Base-by-base conservation (phyloP, 768 basidiomycete genomes). In the Termitomyces titanicus region DNA sequence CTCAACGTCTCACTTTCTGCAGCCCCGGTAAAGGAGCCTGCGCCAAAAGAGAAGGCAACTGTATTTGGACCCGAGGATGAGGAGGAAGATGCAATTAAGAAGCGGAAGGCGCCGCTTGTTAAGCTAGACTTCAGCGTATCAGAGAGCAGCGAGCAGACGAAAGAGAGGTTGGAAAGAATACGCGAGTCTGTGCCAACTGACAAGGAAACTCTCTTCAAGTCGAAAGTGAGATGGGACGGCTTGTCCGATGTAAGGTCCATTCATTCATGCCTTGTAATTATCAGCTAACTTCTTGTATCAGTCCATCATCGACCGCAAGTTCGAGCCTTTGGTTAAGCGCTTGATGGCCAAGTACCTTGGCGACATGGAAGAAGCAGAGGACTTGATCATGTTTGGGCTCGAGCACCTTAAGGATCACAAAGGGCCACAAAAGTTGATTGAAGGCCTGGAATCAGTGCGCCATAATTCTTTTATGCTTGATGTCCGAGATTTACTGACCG, bases 321-420 rank as follows among this genome's bases (percentile, higher is more conserved):
- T 98, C 17, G 89, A 93, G 68, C 87, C 92, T 29, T 73, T 95
- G 51, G 84, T 94, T 25, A 89, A 91, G 59, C 81, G 83, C 8
- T 79, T 88, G 61, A 93, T 98, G 84, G 79, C 81, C 34, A 88
- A 89, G 67, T 92, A 90, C 64, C 83, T 98, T 12, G 94, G 94
- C 55, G 93, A 95, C 65, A 80, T 94, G 65, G 92, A 94, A 57
- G 94, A 96, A 65, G 48, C 48, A 7, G 92, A 94, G 58, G 94
- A 98, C 65, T 79, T 97, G 56, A 87, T 94, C 54, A 91, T 96
- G 83, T 97, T 94, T 68, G 92, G 91, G 8, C 73, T 96, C 12
- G 94, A 97, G 68, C 93, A 96, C 67, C 73, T 97, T 44, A 91
- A 92, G 68, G 95, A 96, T 61, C 89, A 92, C 66, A 95, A 94